Base-by-base conservation (phyloP, 2,329 filamentous ascomycete genomes). In the Ascochyta koolunga region DNA sequence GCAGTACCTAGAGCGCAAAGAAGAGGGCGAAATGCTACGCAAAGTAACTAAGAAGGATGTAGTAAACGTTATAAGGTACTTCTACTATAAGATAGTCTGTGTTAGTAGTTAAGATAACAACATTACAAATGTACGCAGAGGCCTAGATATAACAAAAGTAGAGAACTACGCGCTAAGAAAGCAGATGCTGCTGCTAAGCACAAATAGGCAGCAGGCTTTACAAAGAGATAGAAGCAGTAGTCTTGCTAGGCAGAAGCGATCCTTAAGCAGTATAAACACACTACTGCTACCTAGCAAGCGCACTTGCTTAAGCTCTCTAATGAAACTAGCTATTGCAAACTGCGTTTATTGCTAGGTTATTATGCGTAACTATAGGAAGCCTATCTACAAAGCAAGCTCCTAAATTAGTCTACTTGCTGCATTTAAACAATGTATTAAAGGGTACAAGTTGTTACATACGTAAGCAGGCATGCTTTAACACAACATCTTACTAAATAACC, bases 401-500 rank as follows among this genome's bases (percentile, higher is more conserved):
- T 65, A 38, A 31, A 50, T 37, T 16, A 65, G 70, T 38, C 35
- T 37, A 7, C 16, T 37, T 37, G 16, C 35, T n/a, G 13, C 13
- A 32, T 6, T 32, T 1, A 7, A 32, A n/a, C 3, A 4, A 2
- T 32, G 29, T 32, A 32, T 32, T 7, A 13, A n/a, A n/a, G 29
- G 29, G 3, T 32, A 32, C 29, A 7, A 32, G 29, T 32, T 29
- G 3, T 16, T 44, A 29, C 29, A 35, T 9, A 35, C 25, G 15
- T 29, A 21, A 18, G 41, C 68, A 22, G 72, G 75, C 47, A 53
- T 80, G 31, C 68, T 80, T 37, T 72, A 80, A 36, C 56, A 75
- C 56, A 76, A 80, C 54, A 76, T 81, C 37, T 81, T 76, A 2
- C 69, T 76, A 24, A 73, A 76, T 37, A 82, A 82, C 54, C 70